Conservation (phyloP, 129 eudicot species). For the Deinandra increscens region DNA sequence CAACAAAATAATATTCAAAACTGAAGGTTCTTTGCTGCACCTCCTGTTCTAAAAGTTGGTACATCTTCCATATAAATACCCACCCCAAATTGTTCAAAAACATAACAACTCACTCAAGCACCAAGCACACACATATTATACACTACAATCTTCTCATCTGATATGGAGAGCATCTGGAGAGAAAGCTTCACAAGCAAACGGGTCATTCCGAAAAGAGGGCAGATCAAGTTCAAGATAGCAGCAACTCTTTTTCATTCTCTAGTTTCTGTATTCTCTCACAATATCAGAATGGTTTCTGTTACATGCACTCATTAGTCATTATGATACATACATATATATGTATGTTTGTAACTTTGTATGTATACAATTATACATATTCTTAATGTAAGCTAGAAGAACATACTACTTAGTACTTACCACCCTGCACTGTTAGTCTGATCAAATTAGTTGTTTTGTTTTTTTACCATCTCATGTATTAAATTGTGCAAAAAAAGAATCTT, state of each 20-base stretch:
- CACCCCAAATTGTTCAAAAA: conserved; percentile 11
- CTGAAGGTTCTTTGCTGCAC: conserved; percentile 30
- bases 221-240: conserved; percentile 53
- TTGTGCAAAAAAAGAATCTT: conserved; percentile 9
- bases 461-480: neutral
- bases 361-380: neutral
- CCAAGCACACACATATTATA: neutral
- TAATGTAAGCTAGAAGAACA: neutral
- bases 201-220: conserved; percentile 61
- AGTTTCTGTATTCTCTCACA: conserved; percentile 31
- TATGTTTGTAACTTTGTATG: neutral
- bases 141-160: neutral
- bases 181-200: conserved; percentile 33
- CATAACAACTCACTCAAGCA: neutral
- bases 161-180: conserved; percentile 29
- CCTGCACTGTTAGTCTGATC: neutral
- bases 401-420: too few relatives aligned
- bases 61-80: conserved; percentile 29
- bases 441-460: neutral
- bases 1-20: conserved; percentile 15
- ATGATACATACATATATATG: neutral
- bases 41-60: conserved; percentile 4
- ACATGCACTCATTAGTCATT: conserved; percentile 7
- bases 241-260: conserved; percentile 53
- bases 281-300: conserved; percentile 17